Base-by-base conservation (phyloP, 129 eudicot genomes). In the Chrysanthemum makinoi region DNA sequence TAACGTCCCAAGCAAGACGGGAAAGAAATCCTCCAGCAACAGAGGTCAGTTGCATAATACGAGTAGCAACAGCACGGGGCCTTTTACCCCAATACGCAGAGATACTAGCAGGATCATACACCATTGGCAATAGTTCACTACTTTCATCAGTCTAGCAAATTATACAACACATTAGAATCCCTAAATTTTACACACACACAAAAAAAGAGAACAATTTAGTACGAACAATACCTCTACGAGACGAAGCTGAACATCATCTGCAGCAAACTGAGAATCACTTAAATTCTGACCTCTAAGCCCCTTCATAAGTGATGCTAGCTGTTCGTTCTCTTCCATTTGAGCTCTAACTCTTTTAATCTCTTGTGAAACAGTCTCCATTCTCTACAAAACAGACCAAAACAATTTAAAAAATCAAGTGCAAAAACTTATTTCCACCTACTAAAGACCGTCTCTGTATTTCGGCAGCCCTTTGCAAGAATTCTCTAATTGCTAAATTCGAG, bases 21-120 rank as follows among this genome's bases (percentile, higher is more conserved):
- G 99, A 95, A 49, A 95, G 96, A 78, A 95, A 95, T 30, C 99
- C 99, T 71, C 99, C 99, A 63, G 99, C 99, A 77, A 95, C 99
- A 17, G 99, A 90, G 24, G 85, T 72, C 33, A 95, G 74, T 81
- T 95, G 99, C 59, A 82, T 78, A 56, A 88, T 84, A 69, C 99
- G 96, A 43, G 97, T 88, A 52, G 94, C 94, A 70, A 95, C 99
- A 79, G 97, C 94, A 54, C 90, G 86, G 53, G 99, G 99, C 60
- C 99, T 83, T 86, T 95, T 95, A 12, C 99, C 97, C 99, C 99
- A 95, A 75, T 95, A 95, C 18, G 91, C 83, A 68, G 97, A 80
- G 69, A 95, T 95, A 77, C 54, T 86, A 64, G 58, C 99, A 69
- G 99, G 99, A 78, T 90, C 90, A 75, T 95, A 95, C 69, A 83